phyloP scores from a whole-genome alignment of 768 basidiomycete genomes.

The Rhodotorula graminis region DNA sequence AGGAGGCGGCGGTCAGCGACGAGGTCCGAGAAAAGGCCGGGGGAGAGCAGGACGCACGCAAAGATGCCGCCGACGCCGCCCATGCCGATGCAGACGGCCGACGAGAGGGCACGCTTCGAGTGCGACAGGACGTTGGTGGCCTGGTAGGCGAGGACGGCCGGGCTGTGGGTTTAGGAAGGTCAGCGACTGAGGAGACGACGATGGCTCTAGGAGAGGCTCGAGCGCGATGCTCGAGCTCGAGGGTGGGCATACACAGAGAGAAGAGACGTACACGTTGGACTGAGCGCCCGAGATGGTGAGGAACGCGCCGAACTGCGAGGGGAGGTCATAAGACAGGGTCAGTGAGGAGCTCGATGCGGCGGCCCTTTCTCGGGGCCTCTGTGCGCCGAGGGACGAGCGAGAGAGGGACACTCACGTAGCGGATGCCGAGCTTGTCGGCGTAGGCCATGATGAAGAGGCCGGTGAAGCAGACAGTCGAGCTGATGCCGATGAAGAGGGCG shows the following conservation, averaged over 20 bases:
- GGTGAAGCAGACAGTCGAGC: slow-evolving; percentile 37
- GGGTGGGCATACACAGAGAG: accelerated
- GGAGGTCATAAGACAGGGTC: too few relatives aligned
- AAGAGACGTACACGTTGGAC: slow-evolving; percentile 12
- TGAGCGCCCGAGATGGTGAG: slow-evolving; percentile 33
- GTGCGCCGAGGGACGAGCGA: too few relatives aligned
- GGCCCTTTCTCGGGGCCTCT: too few relatives aligned
- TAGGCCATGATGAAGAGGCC: slow-evolving; percentile 39
- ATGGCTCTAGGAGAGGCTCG: not conserved
- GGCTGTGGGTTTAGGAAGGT: slow-evolving; percentile 9
- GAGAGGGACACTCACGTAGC: slow-evolving; percentile 21
- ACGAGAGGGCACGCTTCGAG: slow-evolving; percentile 40
- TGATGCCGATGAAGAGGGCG: slow-evolving; percentile 40
- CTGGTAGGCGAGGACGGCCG: slow-evolving; percentile 35
- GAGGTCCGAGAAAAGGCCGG: not conserved
- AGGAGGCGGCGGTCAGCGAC: not conserved
- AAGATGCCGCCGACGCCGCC: slow-evolving; percentile 43
- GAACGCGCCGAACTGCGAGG: not conserved
- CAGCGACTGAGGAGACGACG: not conserved
- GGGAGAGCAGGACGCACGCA: slow-evolving; percentile 15
- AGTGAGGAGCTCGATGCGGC: too few relatives aligned
- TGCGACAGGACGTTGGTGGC: slow-evolving; percentile 41
- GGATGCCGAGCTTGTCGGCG: slow-evolving; percentile 8
- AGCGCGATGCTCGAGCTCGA: too few relatives aligned
- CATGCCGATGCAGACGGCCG: slow-evolving; percentile 38